phyloP scores from a whole-genome alignment of 352 stramenopile genomes.

The Blastocystis sp. region DNA sequence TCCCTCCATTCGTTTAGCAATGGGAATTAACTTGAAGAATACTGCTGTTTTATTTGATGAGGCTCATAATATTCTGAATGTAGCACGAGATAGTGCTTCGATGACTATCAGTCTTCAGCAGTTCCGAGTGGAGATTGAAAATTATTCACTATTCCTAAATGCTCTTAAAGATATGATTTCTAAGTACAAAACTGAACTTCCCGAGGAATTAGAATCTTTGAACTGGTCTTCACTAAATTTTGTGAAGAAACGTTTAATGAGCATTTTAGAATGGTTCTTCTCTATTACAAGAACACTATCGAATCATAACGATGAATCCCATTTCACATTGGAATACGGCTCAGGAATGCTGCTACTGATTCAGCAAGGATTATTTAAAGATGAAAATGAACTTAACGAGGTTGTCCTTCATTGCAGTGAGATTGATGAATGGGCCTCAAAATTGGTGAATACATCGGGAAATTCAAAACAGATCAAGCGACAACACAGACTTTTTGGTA shows the following conservation, averaged over 20 bases:
- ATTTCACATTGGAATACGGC: background rate
- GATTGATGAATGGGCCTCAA: background rate
- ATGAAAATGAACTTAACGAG: background rate
- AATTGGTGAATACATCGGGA: background rate
- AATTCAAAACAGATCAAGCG: background rate
- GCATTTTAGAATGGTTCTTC: background rate
- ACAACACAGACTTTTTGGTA: background rate
- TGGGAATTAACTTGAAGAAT: slow-evolving; percentile 91
- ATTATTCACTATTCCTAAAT: background rate
- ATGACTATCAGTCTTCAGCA: slow-evolving; percentile 74
- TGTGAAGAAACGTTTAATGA: background rate
- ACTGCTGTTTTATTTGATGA: slow-evolving; percentile 98
- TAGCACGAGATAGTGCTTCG: slow-evolving; percentile 87
- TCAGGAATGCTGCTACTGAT: background rate
- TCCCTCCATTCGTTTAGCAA: slow-evolving; percentile 74
- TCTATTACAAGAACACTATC: background rate
- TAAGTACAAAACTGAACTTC: background rate
- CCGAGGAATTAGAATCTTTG: background rate
- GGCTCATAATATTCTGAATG: slow-evolving; percentile 94
- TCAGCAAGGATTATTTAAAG: background rate
- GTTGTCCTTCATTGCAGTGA: background rate
- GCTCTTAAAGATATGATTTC: background rate
- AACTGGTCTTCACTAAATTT: background rate
- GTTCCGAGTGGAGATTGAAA: background rate
- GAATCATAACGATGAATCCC: background rate